Evolutionary conservation across 1,139 yeast genomes (phyloP), one percentile per base, ranked within the genome.

Genomic region (Lodderomyces elongisporus): DNA sequence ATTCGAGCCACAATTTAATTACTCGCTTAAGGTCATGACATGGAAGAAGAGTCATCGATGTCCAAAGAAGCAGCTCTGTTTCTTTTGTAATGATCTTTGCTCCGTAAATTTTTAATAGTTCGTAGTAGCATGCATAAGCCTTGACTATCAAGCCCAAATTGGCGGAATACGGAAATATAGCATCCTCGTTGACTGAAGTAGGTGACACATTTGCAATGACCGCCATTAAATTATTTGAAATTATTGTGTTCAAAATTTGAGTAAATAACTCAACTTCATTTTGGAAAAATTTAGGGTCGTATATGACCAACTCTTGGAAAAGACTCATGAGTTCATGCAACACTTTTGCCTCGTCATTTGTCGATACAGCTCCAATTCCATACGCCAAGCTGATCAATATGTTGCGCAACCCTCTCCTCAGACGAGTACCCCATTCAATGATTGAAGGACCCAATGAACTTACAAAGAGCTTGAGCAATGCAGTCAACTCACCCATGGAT

Each of bases 21-120:
- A 67, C 48, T 4, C 48, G 51, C 34, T 60, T 60, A 42, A 66
- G 49, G 25, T 62, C 61, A 2, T 46, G 44, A 36, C 70, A 65
- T 4, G 74, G 74, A 32, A 56, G 54, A 31, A 64, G 47, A 35
- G 66, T 62, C 67, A 68, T 61, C 9, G 70, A 61, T 5, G 63
- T 61, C 73, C 74, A 68, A 14, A 65, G 52, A 35, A 67, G 51
- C 34, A 54, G 59, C 10, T 60, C 52, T 1, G 62, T 54, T n/a
- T 63, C 66, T 33, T 60, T 62, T n/a, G 52, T 51, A 25, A 68
- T 46, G 3, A 62, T 41, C 14, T 48, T 49, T 9, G 53, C 54
- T 0, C 72, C 73, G 29, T 48, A 54, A 8, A 68, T 58, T 40
- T 68, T 68, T 17, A 68, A 50, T 30, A 67, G 46, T 37, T 66